A percentile compares a stretch with the other conserved stretches of the same genome.
Conservation (phyloP, 2,329 filamentous ascomycete species). For the Talaromyces sp. region DNA sequence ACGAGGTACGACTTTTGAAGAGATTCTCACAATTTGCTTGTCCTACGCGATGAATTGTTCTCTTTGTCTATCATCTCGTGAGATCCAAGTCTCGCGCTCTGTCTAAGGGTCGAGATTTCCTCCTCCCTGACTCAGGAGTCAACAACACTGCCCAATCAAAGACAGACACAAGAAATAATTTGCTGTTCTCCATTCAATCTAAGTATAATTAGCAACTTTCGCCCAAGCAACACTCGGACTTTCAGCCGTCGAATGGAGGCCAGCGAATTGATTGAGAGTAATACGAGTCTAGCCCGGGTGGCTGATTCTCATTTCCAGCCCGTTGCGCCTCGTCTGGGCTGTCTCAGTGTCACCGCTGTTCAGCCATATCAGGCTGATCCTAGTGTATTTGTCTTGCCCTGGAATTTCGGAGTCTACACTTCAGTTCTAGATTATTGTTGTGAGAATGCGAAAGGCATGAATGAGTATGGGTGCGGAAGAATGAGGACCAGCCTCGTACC, state of each 20-base stretch:
- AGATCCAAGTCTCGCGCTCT: neutral
- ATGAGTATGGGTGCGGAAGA: neutral
- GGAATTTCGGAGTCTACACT: neutral
- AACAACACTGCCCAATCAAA: neutral
- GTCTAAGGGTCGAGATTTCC: neutral
- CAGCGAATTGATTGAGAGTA: neutral
- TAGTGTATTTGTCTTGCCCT: neutral
- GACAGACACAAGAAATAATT: neutral
- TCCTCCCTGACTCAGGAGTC: neutral
- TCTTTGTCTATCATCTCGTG: neutral
- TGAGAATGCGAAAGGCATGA: neutral
- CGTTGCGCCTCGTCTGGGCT: neutral
- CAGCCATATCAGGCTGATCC: too few relatives aligned
- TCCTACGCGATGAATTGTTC: neutral
- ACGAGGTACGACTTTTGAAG: neutral
- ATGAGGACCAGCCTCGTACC: neutral
- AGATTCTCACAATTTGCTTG: neutral
- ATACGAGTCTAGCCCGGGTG: neutral
- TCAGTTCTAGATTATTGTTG: neutral
- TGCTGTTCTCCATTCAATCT: neutral
- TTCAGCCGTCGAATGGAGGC: neutral
- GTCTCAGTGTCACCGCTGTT: neutral
- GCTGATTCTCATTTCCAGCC: constrained; percentile 1
- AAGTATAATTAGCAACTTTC: neutral
- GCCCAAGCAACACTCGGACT: neutral